A percentile compares a stretch with the other conserved stretches of the same genome.
Conservation (phyloP, 2,329 filamentous ascomycete genomes). For the Scedosporium apiospermum region DNA sequence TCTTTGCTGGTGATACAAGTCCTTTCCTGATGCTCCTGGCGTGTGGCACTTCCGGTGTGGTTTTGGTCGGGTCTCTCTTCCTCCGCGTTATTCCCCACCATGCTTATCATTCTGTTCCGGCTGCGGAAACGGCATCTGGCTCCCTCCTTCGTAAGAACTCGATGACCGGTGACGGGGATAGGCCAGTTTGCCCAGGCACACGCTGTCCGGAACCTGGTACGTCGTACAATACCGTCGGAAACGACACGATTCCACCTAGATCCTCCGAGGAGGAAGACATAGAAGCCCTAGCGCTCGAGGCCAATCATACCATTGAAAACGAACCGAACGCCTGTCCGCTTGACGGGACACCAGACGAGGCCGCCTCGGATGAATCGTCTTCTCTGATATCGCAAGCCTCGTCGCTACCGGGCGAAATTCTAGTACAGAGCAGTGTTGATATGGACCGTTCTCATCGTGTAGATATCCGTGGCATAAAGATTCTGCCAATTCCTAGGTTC, state of each 20-base stretch:
- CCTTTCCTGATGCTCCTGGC: slow-evolving; percentile 73
- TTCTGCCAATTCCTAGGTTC: slow-evolving; percentile 68
- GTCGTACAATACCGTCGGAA: slow-evolving; percentile 27
- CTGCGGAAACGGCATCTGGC: slow-evolving; percentile 13
- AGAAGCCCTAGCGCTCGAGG: slow-evolving; percentile 16
- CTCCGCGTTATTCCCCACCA: slow-evolving; percentile 60
- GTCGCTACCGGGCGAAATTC: slow-evolving; percentile 38
- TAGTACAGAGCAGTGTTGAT: slow-evolving; percentile 54
- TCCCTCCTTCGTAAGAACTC: slow-evolving; percentile 28
- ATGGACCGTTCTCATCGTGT: slow-evolving; percentile 65
- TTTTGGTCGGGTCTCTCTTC: slow-evolving; percentile 74
- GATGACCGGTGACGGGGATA: slow-evolving; percentile 24
- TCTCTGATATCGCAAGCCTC: slow-evolving; percentile 64
- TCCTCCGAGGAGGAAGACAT: slow-evolving; percentile 11
- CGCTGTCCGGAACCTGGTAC: slow-evolving; percentile 54
- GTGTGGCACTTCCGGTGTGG: slow-evolving; percentile 66
- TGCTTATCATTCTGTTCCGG: slow-evolving; percentile 45
- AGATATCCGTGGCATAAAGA: slow-evolving; percentile 80
- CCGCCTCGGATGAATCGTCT: slow-evolving; percentile 62
- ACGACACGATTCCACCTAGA: not conserved
- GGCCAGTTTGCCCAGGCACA: slow-evolving; percentile 23
- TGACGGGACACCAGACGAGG: slow-evolving; percentile 16
- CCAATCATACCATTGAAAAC: slow-evolving; percentile 9
- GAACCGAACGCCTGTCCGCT: not conserved
- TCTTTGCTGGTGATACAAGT: slow-evolving; percentile 77